phyloP scores from a whole-genome alignment of 805 yeast species.

The Schizosaccharomyces cryophilus region DNA sequence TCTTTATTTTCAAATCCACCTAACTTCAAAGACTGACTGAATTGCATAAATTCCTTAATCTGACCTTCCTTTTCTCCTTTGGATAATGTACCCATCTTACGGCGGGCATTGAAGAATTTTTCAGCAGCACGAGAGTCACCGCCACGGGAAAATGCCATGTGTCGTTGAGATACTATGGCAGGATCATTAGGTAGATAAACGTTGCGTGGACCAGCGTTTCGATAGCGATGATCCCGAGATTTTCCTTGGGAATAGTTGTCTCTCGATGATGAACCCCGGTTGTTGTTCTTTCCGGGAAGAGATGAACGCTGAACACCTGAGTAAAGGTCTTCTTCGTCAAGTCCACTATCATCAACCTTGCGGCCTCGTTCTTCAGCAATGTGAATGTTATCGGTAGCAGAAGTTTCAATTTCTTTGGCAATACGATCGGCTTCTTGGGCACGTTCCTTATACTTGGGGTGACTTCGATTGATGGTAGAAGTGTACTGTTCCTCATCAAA shows the following conservation, averaged over 20 bases:
- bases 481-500: constrained; percentile 75
- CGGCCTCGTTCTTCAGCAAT: constrained; percentile 77
- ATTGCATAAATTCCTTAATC: constrained; percentile 27
- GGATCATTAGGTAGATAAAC: not conserved
- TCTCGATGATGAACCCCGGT: not conserved
- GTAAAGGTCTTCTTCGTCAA: constrained; percentile 89
- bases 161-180: not conserved
- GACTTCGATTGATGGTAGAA: constrained; percentile 41
- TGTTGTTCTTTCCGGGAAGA: not conserved
- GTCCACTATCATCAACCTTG: constrained; percentile 49
- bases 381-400: constrained; percentile 38
- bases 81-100: constrained; percentile 12
- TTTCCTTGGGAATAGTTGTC: not conserved
- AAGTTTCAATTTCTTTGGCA: constrained; percentile 63
- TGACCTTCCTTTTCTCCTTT: constrained; percentile 13
- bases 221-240: not conserved
- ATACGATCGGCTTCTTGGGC: constrained; percentile 47
- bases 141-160: not conserved
- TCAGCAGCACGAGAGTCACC: not conserved
- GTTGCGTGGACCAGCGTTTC: not conserved
- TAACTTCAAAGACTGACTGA: constrained; percentile 59
- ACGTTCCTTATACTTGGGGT: constrained; percentile 47
- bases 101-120: not conserved
- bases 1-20: constrained; percentile 30
- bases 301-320: constrained; percentile 55